These are phyloP conservation scores for Coffea canephora DNA, from an alignment of 257 asterid genomes.

Conservation along the genomic window DNA sequence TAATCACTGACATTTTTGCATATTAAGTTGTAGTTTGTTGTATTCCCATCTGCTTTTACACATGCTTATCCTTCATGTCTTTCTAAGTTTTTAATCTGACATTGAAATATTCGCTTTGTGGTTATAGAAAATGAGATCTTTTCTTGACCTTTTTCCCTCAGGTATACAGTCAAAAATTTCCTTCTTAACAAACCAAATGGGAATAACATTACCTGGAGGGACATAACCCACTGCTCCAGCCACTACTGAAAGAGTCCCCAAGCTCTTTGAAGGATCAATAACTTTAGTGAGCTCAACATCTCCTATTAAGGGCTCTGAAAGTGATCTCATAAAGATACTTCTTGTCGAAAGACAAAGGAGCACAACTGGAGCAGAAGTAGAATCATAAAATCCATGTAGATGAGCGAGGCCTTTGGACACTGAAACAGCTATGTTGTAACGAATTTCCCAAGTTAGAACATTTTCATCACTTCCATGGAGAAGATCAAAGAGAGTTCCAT, in stretches of 20 bases:
- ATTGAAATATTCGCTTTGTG: neutral
- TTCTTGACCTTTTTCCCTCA: neutral
- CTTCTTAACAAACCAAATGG: neutral
- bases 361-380: neutral
- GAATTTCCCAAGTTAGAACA: slow-evolving; percentile 3
- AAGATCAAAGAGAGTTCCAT: slow-evolving; percentile 14
- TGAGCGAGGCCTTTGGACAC: slow-evolving; percentile 4
- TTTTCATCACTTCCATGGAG: neutral
- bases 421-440: slow-evolving; percentile 7
- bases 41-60: neutral
- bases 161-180: too few species aligned
- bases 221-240: slow-evolving; percentile 13
- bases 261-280: slow-evolving; percentile 4
- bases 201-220: slow-evolving; percentile 20
- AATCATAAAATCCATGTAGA: slow-evolving; percentile 5
- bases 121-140: neutral
- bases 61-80: neutral
- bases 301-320: slow-evolving; percentile 11
- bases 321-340: slow-evolving; percentile 11
- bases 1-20: too few species aligned
- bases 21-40: neutral
- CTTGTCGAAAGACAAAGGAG: slow-evolving; percentile 5
- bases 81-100: neutral
- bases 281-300: slow-evolving; percentile 2
- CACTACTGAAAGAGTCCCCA: slow-evolving; percentile 1